A percentile compares a stretch with the other conserved stretches of the same genome.
phyloP scores from a whole-genome alignment of 176 grass and related monocot species.

The Eleusine indica region DNA sequence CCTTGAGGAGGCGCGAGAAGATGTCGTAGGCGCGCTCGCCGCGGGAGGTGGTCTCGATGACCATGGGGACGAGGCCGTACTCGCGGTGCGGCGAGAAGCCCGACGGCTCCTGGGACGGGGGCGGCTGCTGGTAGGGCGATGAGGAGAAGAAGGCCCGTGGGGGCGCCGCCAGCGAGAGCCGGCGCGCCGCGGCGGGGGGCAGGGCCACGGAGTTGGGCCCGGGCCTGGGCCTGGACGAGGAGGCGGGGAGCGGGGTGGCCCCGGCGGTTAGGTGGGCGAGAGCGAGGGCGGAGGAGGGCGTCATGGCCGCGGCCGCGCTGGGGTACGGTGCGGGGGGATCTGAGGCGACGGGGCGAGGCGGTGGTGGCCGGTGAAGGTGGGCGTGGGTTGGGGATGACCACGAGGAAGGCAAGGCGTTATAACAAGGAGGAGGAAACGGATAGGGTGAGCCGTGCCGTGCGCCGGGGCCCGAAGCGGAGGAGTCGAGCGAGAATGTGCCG shows the following conservation, averaged over 20 bases:
- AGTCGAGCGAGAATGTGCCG: background rate
- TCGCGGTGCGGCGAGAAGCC: conserved; percentile 22
- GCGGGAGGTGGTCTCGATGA: conserved; percentile 89
- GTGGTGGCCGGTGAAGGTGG: background rate
- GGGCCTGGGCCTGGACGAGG: conserved; percentile 23
- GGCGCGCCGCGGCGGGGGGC: background rate
- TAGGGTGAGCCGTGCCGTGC: conserved; percentile 19
- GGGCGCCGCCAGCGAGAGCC: conserved; percentile 32
- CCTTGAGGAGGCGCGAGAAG: conserved; percentile 91
- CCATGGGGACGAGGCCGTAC: conserved; percentile 79
- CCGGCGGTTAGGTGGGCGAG: conserved; percentile 31
- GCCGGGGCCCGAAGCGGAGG: background rate
- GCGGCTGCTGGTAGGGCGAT: conserved; percentile 17
- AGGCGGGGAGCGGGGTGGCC: conserved; percentile 30
- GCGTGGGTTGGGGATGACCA: background rate
- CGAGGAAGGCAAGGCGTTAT: conserved; percentile 17
- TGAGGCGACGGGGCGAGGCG: background rate
- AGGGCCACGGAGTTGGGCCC: conserved; percentile 14
- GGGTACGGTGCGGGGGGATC: conserved; percentile 3
- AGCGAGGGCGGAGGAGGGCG: conserved; percentile 30
- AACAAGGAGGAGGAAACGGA: conserved; percentile 36
- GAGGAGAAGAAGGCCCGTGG: conserved; percentile 50
- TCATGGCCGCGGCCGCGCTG: conserved; percentile 33
- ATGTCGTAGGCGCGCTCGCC: conserved; percentile 84
- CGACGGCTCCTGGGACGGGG: background rate